phyloP scores from a whole-genome alignment of 1,139 yeast genomes.

The Sugiyamaella xylanicola region DNA sequence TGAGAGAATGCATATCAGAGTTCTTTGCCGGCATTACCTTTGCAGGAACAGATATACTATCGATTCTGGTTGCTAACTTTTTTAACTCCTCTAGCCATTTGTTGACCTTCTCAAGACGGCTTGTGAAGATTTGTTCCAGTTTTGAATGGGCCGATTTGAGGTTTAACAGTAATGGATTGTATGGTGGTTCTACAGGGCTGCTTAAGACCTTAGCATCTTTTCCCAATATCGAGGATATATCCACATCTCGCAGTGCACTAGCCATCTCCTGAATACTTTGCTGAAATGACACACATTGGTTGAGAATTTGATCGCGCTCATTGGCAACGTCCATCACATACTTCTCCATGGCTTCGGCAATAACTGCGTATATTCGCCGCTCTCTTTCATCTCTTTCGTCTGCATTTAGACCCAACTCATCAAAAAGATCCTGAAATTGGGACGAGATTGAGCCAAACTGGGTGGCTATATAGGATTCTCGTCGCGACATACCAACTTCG shows the following conservation, averaged over 20 bases:
- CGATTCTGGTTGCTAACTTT: slow-evolving; percentile 27
- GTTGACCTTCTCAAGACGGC: slow-evolving; percentile 30
- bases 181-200: slow-evolving; percentile 33
- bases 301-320: slow-evolving; percentile 37
- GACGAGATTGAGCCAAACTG: slow-evolving; percentile 38
- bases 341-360: slow-evolving; percentile 38
- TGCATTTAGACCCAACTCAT: slow-evolving; percentile 40
- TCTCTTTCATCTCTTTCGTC: slow-evolving; percentile 39
- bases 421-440: slow-evolving; percentile 39
- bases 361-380: slow-evolving; percentile 37
- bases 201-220: slow-evolving; percentile 9
- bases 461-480: slow-evolving; percentile 38
- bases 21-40: slow-evolving; percentile 26
- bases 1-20: slow-evolving; percentile 21
- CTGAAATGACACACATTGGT: slow-evolving; percentile 34
- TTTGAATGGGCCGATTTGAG: slow-evolving; percentile 28
- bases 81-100: slow-evolving; percentile 28
- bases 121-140: slow-evolving; percentile 31
- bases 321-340: slow-evolving; percentile 36
- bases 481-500: slow-evolving; percentile 22
- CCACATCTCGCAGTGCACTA: slow-evolving; percentile 37
- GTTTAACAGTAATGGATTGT: slow-evolving; percentile 21
- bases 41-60: slow-evolving; percentile 28
- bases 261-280: slow-evolving; percentile 35
- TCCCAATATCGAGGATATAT: slow-evolving; percentile 23